These are phyloP conservation scores for Sapria himalayana DNA, from an alignment of 345 rosid species.

Conservation along the genomic window DNA sequence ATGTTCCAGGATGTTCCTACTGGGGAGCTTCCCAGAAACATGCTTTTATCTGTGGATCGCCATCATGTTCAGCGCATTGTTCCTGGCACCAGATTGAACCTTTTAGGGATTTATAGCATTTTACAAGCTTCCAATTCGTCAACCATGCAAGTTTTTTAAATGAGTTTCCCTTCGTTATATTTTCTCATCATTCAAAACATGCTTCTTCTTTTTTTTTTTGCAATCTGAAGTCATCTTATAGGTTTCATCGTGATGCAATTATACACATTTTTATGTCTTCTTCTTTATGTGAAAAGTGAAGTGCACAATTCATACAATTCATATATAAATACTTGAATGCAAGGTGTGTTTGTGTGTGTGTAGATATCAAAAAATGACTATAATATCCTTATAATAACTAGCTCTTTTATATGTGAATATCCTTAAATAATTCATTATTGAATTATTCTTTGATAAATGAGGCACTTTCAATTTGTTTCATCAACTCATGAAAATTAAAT, in stretches of 20 bases:
- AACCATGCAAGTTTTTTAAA: conserved; percentile 53
- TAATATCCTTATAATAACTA: background rate
- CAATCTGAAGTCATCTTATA: too few relatives aligned
- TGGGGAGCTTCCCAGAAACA: conserved; percentile 97
- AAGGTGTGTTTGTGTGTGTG: too few relatives aligned
- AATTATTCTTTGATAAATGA: background rate
- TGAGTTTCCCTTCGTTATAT: too few relatives aligned
- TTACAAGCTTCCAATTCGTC: conserved; percentile 69
- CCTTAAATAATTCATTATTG: background rate
- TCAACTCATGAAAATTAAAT: too few relatives aligned
- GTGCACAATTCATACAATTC: too few relatives aligned
- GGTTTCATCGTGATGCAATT: too few relatives aligned
- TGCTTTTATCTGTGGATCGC: conserved; percentile 83
- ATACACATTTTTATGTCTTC: too few relatives aligned
- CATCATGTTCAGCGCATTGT: conserved; percentile 76
- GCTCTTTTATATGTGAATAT: background rate
- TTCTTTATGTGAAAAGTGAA: too few relatives aligned
- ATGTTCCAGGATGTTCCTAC: conserved; percentile 76
- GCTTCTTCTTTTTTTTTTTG: too few relatives aligned
- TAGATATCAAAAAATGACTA: too few relatives aligned
- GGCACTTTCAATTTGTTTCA: background rate
- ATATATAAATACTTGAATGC: too few relatives aligned
- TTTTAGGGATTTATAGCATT: conserved; percentile 88
- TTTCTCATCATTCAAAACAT: too few relatives aligned
- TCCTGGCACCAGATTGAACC: conserved; percentile 79